Conservation (phyloP, 768 basidiomycete genomes). For the Agrocybe pediades region DNA sequence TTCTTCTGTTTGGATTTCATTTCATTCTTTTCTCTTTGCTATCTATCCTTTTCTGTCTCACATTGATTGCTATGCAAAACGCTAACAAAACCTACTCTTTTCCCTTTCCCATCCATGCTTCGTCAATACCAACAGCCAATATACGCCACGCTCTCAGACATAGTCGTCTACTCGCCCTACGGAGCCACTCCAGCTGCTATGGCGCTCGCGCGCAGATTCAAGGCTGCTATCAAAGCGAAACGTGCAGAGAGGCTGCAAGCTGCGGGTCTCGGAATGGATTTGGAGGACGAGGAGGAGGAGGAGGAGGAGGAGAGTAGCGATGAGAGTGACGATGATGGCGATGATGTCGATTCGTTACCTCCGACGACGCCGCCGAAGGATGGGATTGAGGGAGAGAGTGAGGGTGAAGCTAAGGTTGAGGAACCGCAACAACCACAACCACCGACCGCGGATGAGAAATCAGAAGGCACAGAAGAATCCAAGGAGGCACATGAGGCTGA, state of each 20-base stretch:
- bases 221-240: slow-evolving; percentile 61
- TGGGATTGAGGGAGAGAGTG: no score
- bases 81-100: not conserved
- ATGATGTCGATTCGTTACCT: not conserved
- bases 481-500: no score
- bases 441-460: no score
- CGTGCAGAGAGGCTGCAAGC: slow-evolving; percentile 46
- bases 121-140: slow-evolving; percentile 54
- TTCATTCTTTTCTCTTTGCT: not conserved
- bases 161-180: slow-evolving; percentile 82
- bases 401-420: no score
- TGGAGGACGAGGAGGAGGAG: not conserved
- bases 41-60: not conserved
- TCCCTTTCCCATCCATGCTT: not conserved
- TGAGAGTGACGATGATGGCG: not conserved
- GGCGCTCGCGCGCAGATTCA: slow-evolving; percentile 66
- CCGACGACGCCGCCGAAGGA: no score
- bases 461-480: no score
- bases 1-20: not conserved
- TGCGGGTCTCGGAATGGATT: slow-evolving; percentile 16
- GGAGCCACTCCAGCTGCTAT: slow-evolving; percentile 60
- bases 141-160: slow-evolving; percentile 86
- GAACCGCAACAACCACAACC: no score
- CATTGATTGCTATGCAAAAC: not conserved
- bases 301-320: not conserved